Evolutionary conservation across 176 grass and related monocot species (phyloP).

Genomic region (Melocanna baccifera): DNA sequence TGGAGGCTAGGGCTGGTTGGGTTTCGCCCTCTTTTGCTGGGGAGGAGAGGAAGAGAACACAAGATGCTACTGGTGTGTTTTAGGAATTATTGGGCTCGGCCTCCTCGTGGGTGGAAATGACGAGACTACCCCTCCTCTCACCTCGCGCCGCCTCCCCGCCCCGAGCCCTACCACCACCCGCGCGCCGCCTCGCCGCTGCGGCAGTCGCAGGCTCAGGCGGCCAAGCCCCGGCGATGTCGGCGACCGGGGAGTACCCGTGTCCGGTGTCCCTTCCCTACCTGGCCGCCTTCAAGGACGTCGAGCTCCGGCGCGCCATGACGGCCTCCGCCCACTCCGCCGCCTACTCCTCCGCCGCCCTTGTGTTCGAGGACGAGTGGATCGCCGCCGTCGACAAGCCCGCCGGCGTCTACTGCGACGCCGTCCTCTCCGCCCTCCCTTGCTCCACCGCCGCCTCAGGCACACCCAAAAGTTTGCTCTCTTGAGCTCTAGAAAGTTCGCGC

Average conservation of each 20-base stretch:
- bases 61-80: neutral
- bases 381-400: conserved; percentile 72
- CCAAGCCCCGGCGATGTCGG: conserved; percentile 1
- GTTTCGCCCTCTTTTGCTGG: neutral
- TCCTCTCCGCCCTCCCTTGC: conserved; percentile 56
- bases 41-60: neutral
- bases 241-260: conserved; percentile 38
- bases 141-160: neutral
- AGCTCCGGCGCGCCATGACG: conserved; percentile 78
- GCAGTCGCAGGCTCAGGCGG: neutral
- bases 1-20: conserved; percentile 21
- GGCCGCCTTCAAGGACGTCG: conserved; percentile 70
- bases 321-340: conserved; percentile 54
- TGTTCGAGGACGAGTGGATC: conserved; percentile 89
- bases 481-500: neutral
- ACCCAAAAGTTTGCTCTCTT: neutral
- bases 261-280: conserved; percentile 83
- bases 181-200: neutral
- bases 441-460: conserved; percentile 12
- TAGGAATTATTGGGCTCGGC: neutral
- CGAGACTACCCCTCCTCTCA: conserved; percentile 39
- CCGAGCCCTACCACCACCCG: neutral
- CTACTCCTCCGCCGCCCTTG: conserved; percentile 29
- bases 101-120: conserved; percentile 17
- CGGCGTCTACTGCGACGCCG: conserved; percentile 79